Conservation (phyloP, 2,329 filamentous ascomycete genomes). For the Venturia oleaginea region DNA sequence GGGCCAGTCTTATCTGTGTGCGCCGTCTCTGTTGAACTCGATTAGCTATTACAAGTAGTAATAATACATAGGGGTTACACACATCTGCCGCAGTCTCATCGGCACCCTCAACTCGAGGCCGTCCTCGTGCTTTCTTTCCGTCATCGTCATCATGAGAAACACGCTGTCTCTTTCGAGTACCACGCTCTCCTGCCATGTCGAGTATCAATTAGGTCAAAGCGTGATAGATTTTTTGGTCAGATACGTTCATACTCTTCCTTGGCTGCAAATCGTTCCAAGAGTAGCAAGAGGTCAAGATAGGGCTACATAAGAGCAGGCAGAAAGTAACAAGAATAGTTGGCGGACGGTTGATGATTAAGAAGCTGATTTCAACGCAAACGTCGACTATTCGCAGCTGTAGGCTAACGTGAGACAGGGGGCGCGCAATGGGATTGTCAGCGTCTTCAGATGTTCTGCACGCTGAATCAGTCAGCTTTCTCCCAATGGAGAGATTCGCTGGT, state of each 20-base stretch:
- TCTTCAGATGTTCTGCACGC: not conserved
- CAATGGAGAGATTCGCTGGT: not conserved
- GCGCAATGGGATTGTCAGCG: not conserved
- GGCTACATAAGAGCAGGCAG: not conserved
- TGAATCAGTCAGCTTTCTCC: not conserved
- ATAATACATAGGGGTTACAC: conserved; percentile 33
- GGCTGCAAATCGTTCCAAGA: not conserved
- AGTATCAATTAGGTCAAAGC: not conserved
- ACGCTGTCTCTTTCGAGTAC: conserved; percentile 11
- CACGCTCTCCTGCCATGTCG: conserved; percentile 5
- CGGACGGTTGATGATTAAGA: conserved; percentile 1
- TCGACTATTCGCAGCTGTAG: not conserved
- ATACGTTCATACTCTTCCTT: not conserved
- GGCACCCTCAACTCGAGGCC: conserved; percentile 65
- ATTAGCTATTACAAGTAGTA: not conserved
- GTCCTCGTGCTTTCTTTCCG: conserved; percentile 53
- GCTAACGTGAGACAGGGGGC: not conserved
- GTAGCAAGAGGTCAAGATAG: not conserved
- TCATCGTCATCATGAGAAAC: conserved; percentile 19
- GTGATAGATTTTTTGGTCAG: not conserved
- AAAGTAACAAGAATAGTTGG: not conserved
- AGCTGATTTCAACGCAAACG: not conserved
- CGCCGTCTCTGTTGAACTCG: conserved; percentile 54
- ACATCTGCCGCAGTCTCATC: conserved; percentile 73
- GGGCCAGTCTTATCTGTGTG: conserved; percentile 79